phyloP scores from a whole-genome alignment of 352 stramenopile species.

The Phytophthora lateralis region DNA sequence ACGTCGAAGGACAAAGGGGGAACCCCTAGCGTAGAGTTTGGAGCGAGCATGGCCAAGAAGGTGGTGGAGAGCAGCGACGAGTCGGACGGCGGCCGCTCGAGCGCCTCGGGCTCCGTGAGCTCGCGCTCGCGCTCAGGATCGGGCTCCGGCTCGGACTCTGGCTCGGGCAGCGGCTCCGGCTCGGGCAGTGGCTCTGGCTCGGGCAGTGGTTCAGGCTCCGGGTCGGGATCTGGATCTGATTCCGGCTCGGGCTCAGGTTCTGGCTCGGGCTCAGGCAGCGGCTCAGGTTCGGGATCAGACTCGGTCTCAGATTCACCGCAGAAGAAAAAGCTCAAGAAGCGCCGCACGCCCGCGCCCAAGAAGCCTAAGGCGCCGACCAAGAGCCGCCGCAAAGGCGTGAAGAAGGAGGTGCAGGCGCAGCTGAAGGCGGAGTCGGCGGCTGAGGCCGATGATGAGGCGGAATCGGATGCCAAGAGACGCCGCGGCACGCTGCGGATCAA shows the following conservation, averaged over 20 bases:
- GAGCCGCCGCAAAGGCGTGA: slow-evolving; percentile 20
- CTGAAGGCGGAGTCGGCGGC: slow-evolving; percentile 51
- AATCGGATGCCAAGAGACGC: slow-evolving; percentile 27
- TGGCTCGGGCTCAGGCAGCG: slow-evolving; percentile 29
- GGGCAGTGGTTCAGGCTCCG: slow-evolving; percentile 38
- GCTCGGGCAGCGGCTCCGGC: slow-evolving; percentile 37
- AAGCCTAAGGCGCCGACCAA: slow-evolving; percentile 46
- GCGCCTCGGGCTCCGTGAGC: slow-evolving; percentile 59
- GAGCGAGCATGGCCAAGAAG: slow-evolving; percentile 58
- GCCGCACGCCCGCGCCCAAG: slow-evolving; percentile 36
- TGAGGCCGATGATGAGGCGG: slow-evolving; percentile 67
- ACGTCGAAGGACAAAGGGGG: not conserved
- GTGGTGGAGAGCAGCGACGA: slow-evolving; percentile 82
- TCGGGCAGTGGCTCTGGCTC: slow-evolving; percentile 34
- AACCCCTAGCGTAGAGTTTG: not conserved
- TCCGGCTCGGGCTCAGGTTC: slow-evolving; percentile 45
- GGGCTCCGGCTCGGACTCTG: slow-evolving; percentile 37
- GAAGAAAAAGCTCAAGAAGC: slow-evolving; percentile 65
- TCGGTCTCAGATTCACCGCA: slow-evolving; percentile 26
- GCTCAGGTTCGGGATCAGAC: slow-evolving; percentile 35
- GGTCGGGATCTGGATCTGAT: slow-evolving; percentile 41
- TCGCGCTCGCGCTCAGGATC: slow-evolving; percentile 52
- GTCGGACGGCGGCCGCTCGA: slow-evolving; percentile 65
- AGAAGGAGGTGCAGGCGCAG: slow-evolving; percentile 45
- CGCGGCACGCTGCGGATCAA: slow-evolving; percentile 44